Percentiles rank a stretch among this genome's conserved stretches.
Conservation (phyloP, 2,329 filamentous ascomycete genomes). For the Fusarium cicatricum region DNA sequence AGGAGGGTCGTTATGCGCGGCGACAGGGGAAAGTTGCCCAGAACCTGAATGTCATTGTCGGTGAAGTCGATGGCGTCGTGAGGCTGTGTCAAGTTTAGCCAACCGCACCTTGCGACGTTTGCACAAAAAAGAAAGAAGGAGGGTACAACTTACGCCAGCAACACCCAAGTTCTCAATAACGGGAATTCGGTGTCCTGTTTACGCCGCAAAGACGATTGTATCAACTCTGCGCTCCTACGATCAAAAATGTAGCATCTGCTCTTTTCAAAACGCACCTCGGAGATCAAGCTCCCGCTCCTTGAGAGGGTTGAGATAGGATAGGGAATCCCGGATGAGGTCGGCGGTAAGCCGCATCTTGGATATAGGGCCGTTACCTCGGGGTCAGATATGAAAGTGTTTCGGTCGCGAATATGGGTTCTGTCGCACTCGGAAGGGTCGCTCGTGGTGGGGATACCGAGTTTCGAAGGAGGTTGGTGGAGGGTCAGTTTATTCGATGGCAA, state of each 20-base stretch:
- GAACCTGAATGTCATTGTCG: conserved; percentile 92
- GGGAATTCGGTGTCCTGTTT: conserved; percentile 95
- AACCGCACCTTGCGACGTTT: neutral
- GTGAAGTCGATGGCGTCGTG: conserved; percentile 98
- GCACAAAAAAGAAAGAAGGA: neutral
- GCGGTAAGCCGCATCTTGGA: conserved; percentile 88
- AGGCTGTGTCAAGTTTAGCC: conserved; percentile 61
- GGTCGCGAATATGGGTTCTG: neutral
- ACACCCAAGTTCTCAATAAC: conserved; percentile 97
- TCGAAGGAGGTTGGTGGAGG: conserved; percentile 15
- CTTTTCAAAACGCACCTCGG: conserved; percentile 96
- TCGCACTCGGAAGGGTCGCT: conserved; percentile 1
- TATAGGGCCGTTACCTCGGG: conserved; percentile 39
- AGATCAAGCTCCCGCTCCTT: conserved; percentile 99
- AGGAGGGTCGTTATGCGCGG: conserved; percentile 88
- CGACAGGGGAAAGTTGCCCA: conserved; percentile 92
- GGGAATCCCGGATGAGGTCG: conserved; percentile 91
- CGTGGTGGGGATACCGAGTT: conserved; percentile 1
- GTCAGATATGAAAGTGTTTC: conserved; percentile 4
- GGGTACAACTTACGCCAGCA: conserved; percentile 74
- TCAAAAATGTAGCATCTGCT: conserved; percentile 89
- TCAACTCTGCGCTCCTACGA: conserved; percentile 76
- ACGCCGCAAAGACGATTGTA: conserved; percentile 63
- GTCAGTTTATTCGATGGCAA: conserved; percentile 34
- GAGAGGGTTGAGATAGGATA: conserved; percentile 98